Base-by-base conservation (phyloP, 2,329 filamentous ascomycete genomes). In the Coleophoma cylindrospora region DNA sequence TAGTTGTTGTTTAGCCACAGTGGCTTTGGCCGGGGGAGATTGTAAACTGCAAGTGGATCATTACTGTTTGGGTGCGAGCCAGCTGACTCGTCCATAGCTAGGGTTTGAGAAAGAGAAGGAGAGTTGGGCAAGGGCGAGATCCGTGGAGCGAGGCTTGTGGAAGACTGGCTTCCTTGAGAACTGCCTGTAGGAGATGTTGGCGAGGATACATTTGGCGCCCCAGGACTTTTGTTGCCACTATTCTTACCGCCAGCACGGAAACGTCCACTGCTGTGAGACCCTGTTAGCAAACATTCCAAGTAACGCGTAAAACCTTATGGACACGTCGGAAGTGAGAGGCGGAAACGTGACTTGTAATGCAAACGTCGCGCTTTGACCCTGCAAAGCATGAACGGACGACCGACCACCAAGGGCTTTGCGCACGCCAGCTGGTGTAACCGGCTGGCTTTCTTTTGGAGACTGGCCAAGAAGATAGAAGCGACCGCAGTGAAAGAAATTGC, bases 1-100 rank as follows among this genome's bases (percentile, higher is more conserved):
- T 89, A 87, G 54, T 82, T 73, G 50, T 86, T 79, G 63, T 88
- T 86, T 62, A 91, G 81, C 83, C 88, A 91, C 54, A 89, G 72
- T 14, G 88, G 88, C 52, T 83, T 73, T 33, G 81, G 80, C 38
- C 81, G 77, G 52, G 85, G 85, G 52, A 88, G 74, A 59, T 85
- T 81, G 63, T 84, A 84, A 12, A 74, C 73, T 58, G 73, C 72
- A 57, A 84, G 74, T 47, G 79, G 66, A 60, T 84, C 79, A 64
- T 75, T 72, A 60, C 40, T 37, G 49, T 51, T 49, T 34, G 19
- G 51, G 45, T 27, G 54, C 37, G 55, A 56, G 38, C 47, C 45
- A 15, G 52, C 54, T 61, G 77, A 69, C 61, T 84, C 77, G 61
- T 87, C 84, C 72, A 86, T 81, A 45, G 84, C 81, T 70, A 89